Conservation (phyloP, 257 asterid species). For the Plantago ovata region DNA sequence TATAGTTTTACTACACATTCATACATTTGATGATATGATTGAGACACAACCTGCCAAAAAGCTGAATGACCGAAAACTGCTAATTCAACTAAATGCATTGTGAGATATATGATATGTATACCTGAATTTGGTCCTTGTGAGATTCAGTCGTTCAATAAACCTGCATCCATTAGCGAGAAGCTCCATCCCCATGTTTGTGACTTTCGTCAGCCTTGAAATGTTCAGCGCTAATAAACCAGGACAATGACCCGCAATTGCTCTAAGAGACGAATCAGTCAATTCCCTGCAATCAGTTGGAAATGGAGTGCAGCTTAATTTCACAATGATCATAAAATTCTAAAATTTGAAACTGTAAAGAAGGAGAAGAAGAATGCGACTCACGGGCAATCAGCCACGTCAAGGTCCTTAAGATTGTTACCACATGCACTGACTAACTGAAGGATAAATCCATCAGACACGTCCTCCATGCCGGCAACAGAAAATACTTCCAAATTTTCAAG, state of each 20-base stretch:
- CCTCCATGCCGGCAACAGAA: slow-evolving; percentile 60
- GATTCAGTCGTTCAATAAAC: too few relatives aligned
- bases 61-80: too few relatives aligned
- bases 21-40: too few relatives aligned
- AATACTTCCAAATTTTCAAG: slow-evolving; percentile 56
- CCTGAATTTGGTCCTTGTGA: slow-evolving; percentile 75
- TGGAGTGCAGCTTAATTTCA: neutral
- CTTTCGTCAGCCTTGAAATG: slow-evolving; percentile 43
- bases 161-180: slow-evolving; percentile 70
- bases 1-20: neutral
- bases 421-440: too few relatives aligned
- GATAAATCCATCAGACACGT: slow-evolving; percentile 50
- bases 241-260: slow-evolving; percentile 52
- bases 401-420: too few relatives aligned
- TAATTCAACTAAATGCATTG: neutral
- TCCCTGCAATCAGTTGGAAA: too few relatives aligned
- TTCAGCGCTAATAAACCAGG: slow-evolving; percentile 50
- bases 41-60: too few relatives aligned
- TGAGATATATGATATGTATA: too few relatives aligned
- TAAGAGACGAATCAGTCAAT: slow-evolving; percentile 60
- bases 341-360: slow-evolving; percentile 4
- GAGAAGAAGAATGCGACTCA: slow-evolving; percentile 50
- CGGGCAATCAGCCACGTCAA: slow-evolving; percentile 60
- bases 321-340: neutral
- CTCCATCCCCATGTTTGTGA: slow-evolving; percentile 64